Percentiles rank a stretch among this genome's conserved stretches.
These are phyloP conservation scores for Tritrichomonas musculus DNA, from an alignment of 208 protist species.

Conservation along the genomic window DNA sequence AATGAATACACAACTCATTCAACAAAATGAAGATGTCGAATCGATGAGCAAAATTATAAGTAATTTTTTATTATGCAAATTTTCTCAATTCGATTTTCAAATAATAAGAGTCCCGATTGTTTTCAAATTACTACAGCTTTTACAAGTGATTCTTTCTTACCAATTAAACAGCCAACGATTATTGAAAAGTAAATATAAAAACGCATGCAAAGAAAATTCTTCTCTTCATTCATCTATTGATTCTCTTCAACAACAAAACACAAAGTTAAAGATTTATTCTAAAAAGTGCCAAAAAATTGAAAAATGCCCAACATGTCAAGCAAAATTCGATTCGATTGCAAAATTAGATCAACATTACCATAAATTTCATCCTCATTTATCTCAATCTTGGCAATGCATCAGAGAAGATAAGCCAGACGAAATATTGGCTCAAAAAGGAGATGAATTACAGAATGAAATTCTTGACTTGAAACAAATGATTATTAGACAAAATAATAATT, in stretches of 20 bases:
- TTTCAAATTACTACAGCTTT: neutral
- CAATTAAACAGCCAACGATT: neutral
- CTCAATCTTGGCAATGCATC: neutral
- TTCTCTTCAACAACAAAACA: neutral
- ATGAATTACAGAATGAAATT: neutral
- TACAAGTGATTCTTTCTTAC: neutral
- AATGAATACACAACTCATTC: neutral
- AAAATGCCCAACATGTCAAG: neutral
- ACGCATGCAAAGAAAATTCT: neutral
- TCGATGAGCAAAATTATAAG: neutral
- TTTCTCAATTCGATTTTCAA: neutral
- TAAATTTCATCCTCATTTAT: neutral
- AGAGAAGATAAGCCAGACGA: neutral
- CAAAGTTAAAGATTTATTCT: neutral
- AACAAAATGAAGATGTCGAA: neutral
- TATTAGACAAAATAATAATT: no score
- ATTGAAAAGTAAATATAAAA: neutral
- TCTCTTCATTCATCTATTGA: neutral
- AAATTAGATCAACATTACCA: neutral
- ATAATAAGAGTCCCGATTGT: neutral
- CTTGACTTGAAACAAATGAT: no score
- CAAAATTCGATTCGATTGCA: neutral
- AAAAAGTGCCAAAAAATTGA: neutral
- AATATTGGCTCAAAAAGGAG: neutral
- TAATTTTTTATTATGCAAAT: neutral